Conservation (phyloP, 192 early-diverging fungal species). For the Funneliformis mosseae region DNA sequence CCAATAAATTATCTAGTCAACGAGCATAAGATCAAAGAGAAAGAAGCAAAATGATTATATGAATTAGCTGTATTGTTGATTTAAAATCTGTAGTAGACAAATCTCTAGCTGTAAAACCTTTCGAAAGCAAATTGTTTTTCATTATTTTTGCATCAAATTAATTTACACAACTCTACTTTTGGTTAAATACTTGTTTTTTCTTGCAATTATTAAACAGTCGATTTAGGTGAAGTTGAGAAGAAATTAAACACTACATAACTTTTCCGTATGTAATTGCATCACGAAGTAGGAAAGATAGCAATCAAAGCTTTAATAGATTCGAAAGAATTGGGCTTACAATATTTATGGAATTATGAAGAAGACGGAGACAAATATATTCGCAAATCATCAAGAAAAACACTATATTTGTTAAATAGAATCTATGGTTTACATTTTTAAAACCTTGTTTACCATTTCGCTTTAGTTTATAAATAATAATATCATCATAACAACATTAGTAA, state of each 20-base stretch:
- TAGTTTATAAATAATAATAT: no score
- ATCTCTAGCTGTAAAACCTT: neutral
- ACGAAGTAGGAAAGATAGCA: neutral
- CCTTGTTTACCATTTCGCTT: no score
- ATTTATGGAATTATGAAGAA: neutral
- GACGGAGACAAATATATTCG: neutral
- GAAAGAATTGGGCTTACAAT: neutral
- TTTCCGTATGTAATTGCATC: neutral
- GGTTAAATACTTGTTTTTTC: neutral
- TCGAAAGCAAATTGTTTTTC: neutral
- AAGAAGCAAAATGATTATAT: slow-evolving; percentile 7
- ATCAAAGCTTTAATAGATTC: neutral
- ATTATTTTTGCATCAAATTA: no score
- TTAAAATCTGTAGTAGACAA: neutral
- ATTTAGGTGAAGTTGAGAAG: neutral
- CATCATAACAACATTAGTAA: no score
- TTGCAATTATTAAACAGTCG: neutral
- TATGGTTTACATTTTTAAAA: no score
- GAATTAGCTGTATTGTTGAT: neutral
- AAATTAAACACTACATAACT: neutral
- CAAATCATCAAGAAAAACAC: neutral
- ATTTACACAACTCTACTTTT: no score
- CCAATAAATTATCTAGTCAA: neutral
- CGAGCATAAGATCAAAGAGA: neutral
- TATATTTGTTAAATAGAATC: no score